These are phyloP conservation scores for Acanthamoeba rhysodes DNA, from an alignment of 208 protist species.

Conservation along the genomic window DNA sequence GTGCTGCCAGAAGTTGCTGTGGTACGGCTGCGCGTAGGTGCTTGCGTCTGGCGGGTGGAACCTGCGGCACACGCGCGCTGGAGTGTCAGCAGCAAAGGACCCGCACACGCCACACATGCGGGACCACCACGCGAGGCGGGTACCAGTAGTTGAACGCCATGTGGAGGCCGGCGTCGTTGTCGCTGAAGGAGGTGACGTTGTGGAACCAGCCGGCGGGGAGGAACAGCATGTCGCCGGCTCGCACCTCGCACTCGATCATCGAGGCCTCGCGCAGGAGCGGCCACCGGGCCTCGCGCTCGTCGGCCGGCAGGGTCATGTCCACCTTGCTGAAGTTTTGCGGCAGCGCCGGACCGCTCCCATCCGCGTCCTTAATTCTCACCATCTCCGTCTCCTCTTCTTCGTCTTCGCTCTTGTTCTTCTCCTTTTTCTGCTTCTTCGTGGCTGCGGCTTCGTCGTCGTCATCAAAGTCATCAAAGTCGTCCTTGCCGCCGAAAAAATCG, in stretches of 20 bases:
- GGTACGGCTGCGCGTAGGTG: neutral
- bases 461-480: slow-evolving; percentile 42
- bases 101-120: neutral
- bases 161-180: slow-evolving; percentile 29
- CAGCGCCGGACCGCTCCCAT: neutral
- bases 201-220: slow-evolving; percentile 81
- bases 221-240: slow-evolving; percentile 73
- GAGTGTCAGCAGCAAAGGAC: neutral
- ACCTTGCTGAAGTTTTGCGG: slow-evolving; percentile 38
- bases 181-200: slow-evolving; percentile 74
- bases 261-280: neutral
- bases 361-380: neutral
- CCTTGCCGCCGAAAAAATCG: neutral
- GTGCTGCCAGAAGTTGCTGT: slow-evolving; percentile 14
- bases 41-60: neutral
- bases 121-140: neutral
- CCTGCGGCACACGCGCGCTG: neutral
- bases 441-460: neutral
- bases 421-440: neutral
- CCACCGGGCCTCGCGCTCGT: slow-evolving; percentile 6
- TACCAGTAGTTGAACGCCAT: slow-evolving; percentile 75
- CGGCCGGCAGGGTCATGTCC: neutral
- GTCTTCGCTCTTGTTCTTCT: neutral
- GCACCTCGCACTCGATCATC: slow-evolving; percentile 45
- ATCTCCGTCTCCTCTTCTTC: slow-evolving; percentile 15